Evolutionary conservation across 2,329 filamentous ascomycete genomes (phyloP).

Genomic region (Penicillium sp.): DNA sequence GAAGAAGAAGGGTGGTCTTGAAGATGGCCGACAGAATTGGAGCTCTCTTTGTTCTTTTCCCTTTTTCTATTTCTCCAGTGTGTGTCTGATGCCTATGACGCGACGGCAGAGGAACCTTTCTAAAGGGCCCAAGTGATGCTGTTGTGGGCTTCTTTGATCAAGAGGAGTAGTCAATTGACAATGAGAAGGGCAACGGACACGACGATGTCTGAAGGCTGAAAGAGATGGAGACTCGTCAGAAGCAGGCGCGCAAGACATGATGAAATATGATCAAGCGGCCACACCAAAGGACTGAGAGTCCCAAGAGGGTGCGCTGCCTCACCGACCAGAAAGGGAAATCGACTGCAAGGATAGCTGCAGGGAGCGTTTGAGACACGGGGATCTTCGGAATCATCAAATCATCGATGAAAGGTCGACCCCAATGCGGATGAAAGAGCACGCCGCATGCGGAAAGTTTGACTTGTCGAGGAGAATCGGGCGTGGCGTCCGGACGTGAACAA

Average conservation of each 20-base stretch:
- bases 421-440: conserved; percentile 5
- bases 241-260: background rate
- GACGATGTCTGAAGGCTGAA: too few species aligned
- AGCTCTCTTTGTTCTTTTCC: too few species aligned
- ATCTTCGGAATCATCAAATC: conserved; percentile 8
- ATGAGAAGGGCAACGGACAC: background rate
- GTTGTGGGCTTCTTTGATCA: background rate
- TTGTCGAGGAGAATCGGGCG: conserved; percentile 9
- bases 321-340: background rate
- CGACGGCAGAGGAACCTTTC: too few species aligned
- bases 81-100: too few species aligned
- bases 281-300: conserved; percentile 4
- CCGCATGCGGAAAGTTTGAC: conserved; percentile 20
- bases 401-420: too few species aligned
- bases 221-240: too few species aligned
- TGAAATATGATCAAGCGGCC: background rate
- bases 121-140: too few species aligned
- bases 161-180: background rate
- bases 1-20: too few species aligned
- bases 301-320: too few species aligned
- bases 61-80: too few species aligned
- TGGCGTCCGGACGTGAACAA: background rate
- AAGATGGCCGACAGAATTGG: too few species aligned
- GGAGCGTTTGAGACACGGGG: conserved; percentile 19
- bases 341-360: conserved; percentile 20